Evolutionary conservation across 2,329 filamentous ascomycete species (phyloP).

Genomic region (Exophiala mesophila): DNA sequence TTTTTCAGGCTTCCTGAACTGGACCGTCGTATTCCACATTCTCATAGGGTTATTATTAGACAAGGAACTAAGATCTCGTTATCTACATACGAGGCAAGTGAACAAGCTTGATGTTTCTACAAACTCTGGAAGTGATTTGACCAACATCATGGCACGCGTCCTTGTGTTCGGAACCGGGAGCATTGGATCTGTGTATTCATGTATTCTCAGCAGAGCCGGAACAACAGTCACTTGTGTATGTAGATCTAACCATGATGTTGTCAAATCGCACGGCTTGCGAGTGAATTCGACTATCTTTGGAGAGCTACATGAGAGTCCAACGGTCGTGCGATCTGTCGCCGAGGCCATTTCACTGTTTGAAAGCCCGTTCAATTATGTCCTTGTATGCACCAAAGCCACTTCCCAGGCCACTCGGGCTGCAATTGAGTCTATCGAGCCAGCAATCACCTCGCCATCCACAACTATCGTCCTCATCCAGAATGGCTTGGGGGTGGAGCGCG

Average conservation of each 20-base stretch:
- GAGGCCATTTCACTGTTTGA: conserved; percentile 22
- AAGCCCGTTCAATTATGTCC: conserved; percentile 49
- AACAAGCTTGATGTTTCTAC: no score
- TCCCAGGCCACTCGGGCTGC: conserved; percentile 54
- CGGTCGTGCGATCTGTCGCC: conserved; percentile 44
- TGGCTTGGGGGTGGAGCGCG: conserved; percentile 57
- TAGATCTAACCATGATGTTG: conserved; percentile 64
- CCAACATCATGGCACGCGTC: not conserved
- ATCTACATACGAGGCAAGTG: no score
- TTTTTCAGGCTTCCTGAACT: no score
- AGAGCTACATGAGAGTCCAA: conserved; percentile 56
- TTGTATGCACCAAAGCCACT: conserved; percentile 59
- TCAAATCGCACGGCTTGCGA: conserved; percentile 56
- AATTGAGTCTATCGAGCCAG: conserved; percentile 47
- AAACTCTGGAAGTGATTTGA: no score
- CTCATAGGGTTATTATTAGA: no score
- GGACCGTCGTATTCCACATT: no score
- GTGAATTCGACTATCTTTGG: conserved; percentile 63
- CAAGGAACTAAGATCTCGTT: no score
- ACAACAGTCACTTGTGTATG: conserved; percentile 44
- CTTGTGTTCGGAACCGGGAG: conserved; percentile 2
- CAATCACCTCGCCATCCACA: conserved; percentile 47
- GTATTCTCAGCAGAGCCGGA: not conserved
- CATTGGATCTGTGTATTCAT: conserved; percentile 3
- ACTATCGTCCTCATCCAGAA: conserved; percentile 56